Evolutionary conservation across 768 basidiomycete genomes (phyloP), one percentile per base, ranked within the genome.

Genomic region (Megacollybia marginata): DNA sequence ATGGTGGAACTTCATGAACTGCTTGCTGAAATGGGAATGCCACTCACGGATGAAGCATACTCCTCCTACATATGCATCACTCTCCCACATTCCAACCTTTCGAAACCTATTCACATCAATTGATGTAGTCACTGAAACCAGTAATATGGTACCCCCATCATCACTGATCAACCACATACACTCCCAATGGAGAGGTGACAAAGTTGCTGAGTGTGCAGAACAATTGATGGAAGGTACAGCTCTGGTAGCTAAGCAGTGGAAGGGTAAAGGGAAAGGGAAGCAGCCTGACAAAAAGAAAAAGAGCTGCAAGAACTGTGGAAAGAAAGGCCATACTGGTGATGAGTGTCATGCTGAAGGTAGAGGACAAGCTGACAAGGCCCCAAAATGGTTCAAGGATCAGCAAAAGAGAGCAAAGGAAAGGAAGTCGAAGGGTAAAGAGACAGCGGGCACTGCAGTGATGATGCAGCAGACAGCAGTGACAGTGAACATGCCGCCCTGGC

Each of bases 301-400:
- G 51, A 13, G 50, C 12, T 69, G 68, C 48, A 42, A 18, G 9
- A 68, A 66, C 47, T 70, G 68, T 53, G 52, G 50, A 1, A 57
- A 53, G 49, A 48, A 45, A 1, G 60, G 66, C 1, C 67, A 71
- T 33, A 18, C 44, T 3, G 57, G 57, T 15, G 48, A 51, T 15
- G 46, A 65, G 11, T 71, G 69, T 48, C 71, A 55, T 50, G 56
- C 57, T 9, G 48, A 59, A 43, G 69, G 68, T 10, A 65, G 70
- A 28, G 66, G 68, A 40, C 64, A 66, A 52, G 19, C 45, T 35
- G 58, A 60, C 31, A 59, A 56, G 2, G 54, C 64, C 6, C 66
- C 59, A 0, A 52, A 59, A 9, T 60, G 59, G 58, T 57, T 58
- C 47, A 62, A 60, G 46, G 42, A 7, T 3, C 20, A 59, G 33